Evolutionary conservation across 352 stramenopile genomes (phyloP).

Genomic region (Globisporangium emineosum): DNA sequence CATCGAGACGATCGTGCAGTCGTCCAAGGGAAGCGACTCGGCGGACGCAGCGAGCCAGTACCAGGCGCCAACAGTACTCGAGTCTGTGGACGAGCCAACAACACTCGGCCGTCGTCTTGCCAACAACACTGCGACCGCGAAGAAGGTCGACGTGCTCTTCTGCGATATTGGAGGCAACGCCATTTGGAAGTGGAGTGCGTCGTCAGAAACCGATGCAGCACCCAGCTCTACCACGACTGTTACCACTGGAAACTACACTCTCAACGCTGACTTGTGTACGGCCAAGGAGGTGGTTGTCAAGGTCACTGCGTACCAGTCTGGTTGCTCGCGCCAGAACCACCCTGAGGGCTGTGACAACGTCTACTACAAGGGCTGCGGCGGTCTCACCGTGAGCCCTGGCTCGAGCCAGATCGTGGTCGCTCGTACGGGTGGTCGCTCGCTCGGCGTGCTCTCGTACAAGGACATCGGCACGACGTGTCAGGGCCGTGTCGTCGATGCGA

Average conservation of each 20-base stretch:
- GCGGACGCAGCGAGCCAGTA: slow-evolving; percentile 28
- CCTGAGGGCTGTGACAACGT: slow-evolving; percentile 58
- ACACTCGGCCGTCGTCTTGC: slow-evolving; percentile 35
- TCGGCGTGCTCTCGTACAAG: slow-evolving; percentile 73
- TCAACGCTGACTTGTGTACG: slow-evolving; percentile 20
- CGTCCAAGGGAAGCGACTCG: slow-evolving; percentile 29
- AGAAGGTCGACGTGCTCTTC: slow-evolving; percentile 58
- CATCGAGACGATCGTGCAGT: slow-evolving; percentile 58
- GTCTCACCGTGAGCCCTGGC: slow-evolving; percentile 62
- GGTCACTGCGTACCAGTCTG: slow-evolving; percentile 63
- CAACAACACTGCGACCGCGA: slow-evolving; percentile 10
- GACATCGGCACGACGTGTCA: slow-evolving; percentile 41
- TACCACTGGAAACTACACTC: slow-evolving; percentile 15
- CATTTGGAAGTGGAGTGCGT: slow-evolving; percentile 72
- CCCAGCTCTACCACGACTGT: slow-evolving; percentile 26
- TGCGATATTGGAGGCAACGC: slow-evolving; percentile 71
- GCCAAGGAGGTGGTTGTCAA: slow-evolving; percentile 38
- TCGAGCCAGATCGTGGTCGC: slow-evolving; percentile 71
- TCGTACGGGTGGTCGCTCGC: slow-evolving; percentile 67
- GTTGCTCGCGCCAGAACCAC: slow-evolving; percentile 67
- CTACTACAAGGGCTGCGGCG: slow-evolving; percentile 77
- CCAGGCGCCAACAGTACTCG: slow-evolving; percentile 49
- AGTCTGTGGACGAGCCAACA: slow-evolving; percentile 26
- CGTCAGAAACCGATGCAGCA: slow-evolving; percentile 28
- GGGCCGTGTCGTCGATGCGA: slow-evolving; percentile 71